Conservation (phyloP, 1,139 yeast genomes). For the Candida tetrigidarum region DNA sequence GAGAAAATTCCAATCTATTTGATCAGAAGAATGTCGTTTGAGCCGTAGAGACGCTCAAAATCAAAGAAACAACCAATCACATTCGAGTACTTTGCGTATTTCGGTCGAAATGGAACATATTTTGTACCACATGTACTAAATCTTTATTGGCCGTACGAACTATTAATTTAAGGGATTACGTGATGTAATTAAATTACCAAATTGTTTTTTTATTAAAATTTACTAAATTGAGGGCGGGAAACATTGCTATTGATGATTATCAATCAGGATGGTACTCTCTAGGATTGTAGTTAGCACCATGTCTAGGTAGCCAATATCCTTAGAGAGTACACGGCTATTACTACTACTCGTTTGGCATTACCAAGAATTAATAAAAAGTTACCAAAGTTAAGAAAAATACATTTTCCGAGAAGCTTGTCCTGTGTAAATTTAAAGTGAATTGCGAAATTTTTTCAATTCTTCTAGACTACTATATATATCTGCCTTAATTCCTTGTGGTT, state of each 20-base stretch:
- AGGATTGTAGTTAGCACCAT: too few relatives aligned
- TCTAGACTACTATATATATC: not conserved
- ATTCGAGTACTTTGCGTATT: not conserved
- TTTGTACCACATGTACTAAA: not conserved
- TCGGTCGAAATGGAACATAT: not conserved
- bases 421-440: not conserved
- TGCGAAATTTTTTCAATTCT: not conserved
- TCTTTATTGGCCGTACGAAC: conserved; percentile 1
- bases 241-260: too few relatives aligned
- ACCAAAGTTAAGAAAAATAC: not conserved
- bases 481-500: not conserved
- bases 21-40: not conserved
- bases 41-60: not conserved
- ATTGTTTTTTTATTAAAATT: too few relatives aligned
- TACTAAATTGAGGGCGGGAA: not conserved
- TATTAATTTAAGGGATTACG: not conserved
- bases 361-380: too few relatives aligned
- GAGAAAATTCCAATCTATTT: conserved; percentile 4
- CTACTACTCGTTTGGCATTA: too few relatives aligned
- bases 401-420: not conserved
- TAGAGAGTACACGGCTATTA: too few relatives aligned
- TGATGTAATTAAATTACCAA: too few relatives aligned
- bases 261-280: too few relatives aligned
- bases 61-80: not conserved
- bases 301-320: too few relatives aligned